phyloP scores from a whole-genome alignment of 2,329 filamentous ascomycete species.

The Aspergillus aculeatinus region DNA sequence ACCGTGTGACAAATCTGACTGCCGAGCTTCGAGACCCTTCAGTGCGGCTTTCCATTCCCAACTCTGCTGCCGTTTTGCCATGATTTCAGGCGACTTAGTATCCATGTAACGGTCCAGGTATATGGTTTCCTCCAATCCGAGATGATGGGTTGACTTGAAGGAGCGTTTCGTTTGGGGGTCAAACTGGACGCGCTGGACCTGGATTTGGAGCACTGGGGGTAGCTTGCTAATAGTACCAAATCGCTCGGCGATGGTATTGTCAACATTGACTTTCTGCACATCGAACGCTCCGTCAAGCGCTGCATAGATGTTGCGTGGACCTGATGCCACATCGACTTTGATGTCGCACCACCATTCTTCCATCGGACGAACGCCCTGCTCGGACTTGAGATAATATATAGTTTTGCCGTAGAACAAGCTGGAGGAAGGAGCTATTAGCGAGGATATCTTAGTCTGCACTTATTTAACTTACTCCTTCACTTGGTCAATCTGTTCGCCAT shows the following conservation, averaged over 20 bases:
- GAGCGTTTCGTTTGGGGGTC: conserved; percentile 60
- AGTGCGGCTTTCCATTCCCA: conserved; percentile 74
- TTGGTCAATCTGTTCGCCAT: conserved; percentile 76
- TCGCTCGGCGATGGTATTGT: conserved; percentile 57
- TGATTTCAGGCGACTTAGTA: conserved; percentile 58
- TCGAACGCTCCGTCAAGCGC: conserved; percentile 86
- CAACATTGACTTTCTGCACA: conserved; percentile 69
- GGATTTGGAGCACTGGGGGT: conserved; percentile 83
- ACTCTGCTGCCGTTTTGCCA: conserved; percentile 63
- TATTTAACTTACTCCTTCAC: conserved; percentile 60
- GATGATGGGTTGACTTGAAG: conserved; percentile 72
- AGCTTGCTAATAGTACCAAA: conserved; percentile 73
- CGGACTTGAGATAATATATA: conserved; percentile 47
- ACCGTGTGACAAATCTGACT: conserved; percentile 43
- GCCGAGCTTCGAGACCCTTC: conserved; percentile 52
- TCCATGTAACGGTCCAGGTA: conserved; percentile 87
- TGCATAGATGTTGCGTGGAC: conserved; percentile 70
- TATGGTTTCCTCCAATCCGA: conserved; percentile 76
- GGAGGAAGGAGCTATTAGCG: conserved; percentile 8
- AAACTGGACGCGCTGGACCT: conserved; percentile 79
- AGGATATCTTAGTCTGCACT: background rate
- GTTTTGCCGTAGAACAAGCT: conserved; percentile 54
- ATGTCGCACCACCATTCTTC: conserved; percentile 63
- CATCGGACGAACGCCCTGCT: conserved; percentile 48
- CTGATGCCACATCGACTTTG: conserved; percentile 58